These are phyloP conservation scores for Naegleria lovaniensis DNA, from an alignment of 208 protist species.

Conservation along the genomic window DNA sequence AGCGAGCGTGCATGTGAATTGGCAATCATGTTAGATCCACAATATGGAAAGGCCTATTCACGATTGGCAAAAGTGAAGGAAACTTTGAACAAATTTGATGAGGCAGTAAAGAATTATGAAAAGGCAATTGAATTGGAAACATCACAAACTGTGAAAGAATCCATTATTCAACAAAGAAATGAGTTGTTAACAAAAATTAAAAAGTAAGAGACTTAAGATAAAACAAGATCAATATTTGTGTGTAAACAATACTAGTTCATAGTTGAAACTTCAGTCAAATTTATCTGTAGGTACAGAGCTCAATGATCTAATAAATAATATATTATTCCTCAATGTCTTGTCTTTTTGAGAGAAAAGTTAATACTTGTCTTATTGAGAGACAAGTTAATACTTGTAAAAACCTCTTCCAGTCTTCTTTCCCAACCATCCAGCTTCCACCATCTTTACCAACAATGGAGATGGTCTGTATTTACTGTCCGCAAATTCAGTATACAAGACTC, in stretches of 20 bases:
- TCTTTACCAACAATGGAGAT: constrained; percentile 54
- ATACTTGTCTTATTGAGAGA: too few relatives aligned
- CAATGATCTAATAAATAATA: too few relatives aligned
- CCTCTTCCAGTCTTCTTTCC: constrained; percentile 51
- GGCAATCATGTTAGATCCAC: constrained; percentile 2
- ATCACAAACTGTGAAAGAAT: background rate
- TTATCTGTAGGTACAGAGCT: too few relatives aligned
- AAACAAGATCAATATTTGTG: too few relatives aligned
- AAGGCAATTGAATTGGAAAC: background rate
- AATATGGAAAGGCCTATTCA: background rate
- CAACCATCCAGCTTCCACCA: constrained; percentile 67
- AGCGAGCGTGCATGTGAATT: background rate
- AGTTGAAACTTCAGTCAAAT: too few relatives aligned
- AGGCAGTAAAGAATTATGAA: background rate
- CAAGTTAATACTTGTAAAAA: constrained; percentile 39
- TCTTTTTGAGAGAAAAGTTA: too few relatives aligned
- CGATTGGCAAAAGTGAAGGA: background rate
- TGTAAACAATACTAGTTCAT: too few relatives aligned
- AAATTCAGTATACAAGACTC: constrained; percentile 42
- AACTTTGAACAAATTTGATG: background rate
- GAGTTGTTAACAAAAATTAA: background rate
- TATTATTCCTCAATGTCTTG: too few relatives aligned
- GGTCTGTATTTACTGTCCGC: constrained; percentile 67
- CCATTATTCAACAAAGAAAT: background rate
- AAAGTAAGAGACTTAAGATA: too few relatives aligned